Evolutionary conservation across 257 asterid genomes (phyloP), one percentile per base, ranked within the genome.

Genomic region (Marsdenia floribunda): DNA sequence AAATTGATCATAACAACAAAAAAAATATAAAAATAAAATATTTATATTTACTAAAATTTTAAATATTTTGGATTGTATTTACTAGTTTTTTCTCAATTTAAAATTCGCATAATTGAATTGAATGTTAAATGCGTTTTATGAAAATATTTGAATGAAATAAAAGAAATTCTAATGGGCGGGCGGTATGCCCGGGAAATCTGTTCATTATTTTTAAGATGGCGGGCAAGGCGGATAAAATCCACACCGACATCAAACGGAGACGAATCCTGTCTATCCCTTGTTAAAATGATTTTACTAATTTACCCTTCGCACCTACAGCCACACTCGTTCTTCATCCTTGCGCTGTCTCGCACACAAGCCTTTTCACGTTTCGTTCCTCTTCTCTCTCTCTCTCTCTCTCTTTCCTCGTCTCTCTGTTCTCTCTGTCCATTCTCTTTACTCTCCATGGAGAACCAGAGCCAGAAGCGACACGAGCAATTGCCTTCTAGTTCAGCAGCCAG

Each of bases 401-500:
- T 83, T 86, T 37, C 78, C 85, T 76, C 84, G 64, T 85, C 86
- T 85, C 86, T 59, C 76, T 59, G 50, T 14, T 78, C 21, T 53
- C 54, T 21, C 78, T 18, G 57, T 63, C 15, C 67, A 49, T 81
- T 71, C 68, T 29, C 81, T 67, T 53, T 78, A 18, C 65, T 40
- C 54, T 40, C 60, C 75, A 95, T 95, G 99, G 98, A 87, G 87
- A 88, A 80, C 86, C 92, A 83, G 81, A 84, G 73, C 87, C 91
- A 80, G 73, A 89, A 78, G 78, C 96, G 91, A 76, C 90, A 79
- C 84, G 93, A 89, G 75, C 85, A 87, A 55, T 85, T 88, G 74
- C 75, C 88, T 22, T 77, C 91, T 38, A 75, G 80, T 19, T 83
- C 87, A 53, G 82, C 80, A 21, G 80, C 78, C 26, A 79, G 95